Evolutionary conservation across 176 grass and related monocot species (phyloP).

Genomic region (Leersia perrieri): DNA sequence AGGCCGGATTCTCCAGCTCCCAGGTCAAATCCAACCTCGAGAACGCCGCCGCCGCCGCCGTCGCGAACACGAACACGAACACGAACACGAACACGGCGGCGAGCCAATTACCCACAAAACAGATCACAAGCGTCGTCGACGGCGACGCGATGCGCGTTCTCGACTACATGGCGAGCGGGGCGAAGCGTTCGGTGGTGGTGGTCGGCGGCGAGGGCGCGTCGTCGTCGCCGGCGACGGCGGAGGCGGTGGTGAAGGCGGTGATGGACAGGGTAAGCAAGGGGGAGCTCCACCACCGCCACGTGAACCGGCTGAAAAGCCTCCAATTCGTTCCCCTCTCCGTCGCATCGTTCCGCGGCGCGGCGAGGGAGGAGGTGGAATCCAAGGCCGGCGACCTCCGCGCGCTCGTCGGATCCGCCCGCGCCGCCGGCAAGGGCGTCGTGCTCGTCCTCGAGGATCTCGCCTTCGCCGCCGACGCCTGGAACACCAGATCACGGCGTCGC

Average conservation of each 20-base stretch:
- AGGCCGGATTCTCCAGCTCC: conserved; percentile 84
- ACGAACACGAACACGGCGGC: neutral
- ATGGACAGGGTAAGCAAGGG: conserved; percentile 77
- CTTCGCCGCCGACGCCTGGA: conserved; percentile 59
- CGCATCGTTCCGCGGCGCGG: conserved; percentile 41
- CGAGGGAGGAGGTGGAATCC: conserved; percentile 60
- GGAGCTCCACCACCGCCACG: conserved; percentile 44
- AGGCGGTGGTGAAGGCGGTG: conserved; percentile 51
- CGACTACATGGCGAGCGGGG: conserved; percentile 51
- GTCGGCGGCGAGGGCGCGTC: conserved; percentile 52
- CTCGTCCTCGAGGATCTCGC: conserved; percentile 75
- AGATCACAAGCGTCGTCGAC: too few relatives aligned
- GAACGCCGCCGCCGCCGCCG: conserved; percentile 40
- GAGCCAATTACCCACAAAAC: too few relatives aligned
- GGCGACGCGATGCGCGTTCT: conserved; percentile 60
- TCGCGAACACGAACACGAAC: conserved; percentile 1
- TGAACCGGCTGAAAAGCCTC: conserved; percentile 56
- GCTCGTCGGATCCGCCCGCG: conserved; percentile 53
- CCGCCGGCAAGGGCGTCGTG: conserved; percentile 53
- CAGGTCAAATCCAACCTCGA: conserved; percentile 84
- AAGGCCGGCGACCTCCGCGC: conserved; percentile 52
- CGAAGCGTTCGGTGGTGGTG: conserved; percentile 44
- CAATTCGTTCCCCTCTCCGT: conserved; percentile 66
- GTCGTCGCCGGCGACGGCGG: conserved; percentile 16
- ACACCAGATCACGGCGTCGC: conserved; percentile 29